A percentile compares a stretch with the other conserved stretches of the same genome.
Evolutionary conservation across 2,329 filamentous ascomycete species (phyloP).

Genomic region (Hypoxylon sp.): DNA sequence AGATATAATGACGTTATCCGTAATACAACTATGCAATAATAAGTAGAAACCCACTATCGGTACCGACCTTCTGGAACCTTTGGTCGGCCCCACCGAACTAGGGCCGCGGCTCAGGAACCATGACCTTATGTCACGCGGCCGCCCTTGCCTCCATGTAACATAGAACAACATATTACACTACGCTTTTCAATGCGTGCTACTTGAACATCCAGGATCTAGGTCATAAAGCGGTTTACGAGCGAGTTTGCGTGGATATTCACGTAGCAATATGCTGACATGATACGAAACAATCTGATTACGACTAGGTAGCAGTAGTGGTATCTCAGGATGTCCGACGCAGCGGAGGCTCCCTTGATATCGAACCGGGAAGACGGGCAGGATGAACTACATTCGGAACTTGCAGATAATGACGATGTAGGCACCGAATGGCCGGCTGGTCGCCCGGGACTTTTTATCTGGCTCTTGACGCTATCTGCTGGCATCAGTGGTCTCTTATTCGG

Average conservation of each 20-base stretch:
- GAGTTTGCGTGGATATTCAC: neutral
- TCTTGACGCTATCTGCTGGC: slow-evolving; percentile 73
- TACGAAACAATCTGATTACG: slow-evolving; percentile 3
- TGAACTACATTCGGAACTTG: slow-evolving; percentile 26
- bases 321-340: slow-evolving; percentile 39
- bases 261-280: slow-evolving; percentile 13
- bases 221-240: slow-evolving; percentile 5
- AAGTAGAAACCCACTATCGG: slow-evolving; percentile 16
- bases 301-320: neutral
- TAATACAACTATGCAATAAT: slow-evolving; percentile 16
- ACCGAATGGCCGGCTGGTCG: slow-evolving; percentile 31
- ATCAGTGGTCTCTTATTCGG: slow-evolving; percentile 77
- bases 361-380: slow-evolving; percentile 43
- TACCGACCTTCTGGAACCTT: slow-evolving; percentile 25
- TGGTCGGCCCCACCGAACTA: slow-evolving; percentile 13
- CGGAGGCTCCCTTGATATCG: slow-evolving; percentile 45
- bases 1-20: slow-evolving; percentile 7
- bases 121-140: slow-evolving; percentile 16
- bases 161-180: neutral
- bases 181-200: neutral
- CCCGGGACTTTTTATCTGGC: slow-evolving; percentile 66
- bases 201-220: neutral
- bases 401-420: slow-evolving; percentile 14
- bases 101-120: slow-evolving; percentile 8
- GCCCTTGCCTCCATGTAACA: neutral